These are phyloP conservation scores for Phaffia tasmanica DNA, from an alignment of 768 basidiomycete species.

Conservation along the genomic window DNA sequence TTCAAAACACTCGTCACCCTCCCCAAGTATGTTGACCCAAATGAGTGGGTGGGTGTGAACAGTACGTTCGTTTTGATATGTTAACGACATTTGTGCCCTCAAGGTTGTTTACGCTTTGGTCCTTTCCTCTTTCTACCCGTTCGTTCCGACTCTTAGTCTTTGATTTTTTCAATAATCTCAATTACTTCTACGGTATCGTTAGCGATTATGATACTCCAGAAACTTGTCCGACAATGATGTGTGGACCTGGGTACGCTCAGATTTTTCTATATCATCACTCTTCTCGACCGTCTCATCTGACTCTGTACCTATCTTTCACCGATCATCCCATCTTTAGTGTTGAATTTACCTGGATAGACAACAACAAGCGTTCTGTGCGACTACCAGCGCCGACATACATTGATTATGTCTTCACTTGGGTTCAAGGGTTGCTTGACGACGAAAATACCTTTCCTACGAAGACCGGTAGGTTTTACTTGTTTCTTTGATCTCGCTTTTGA, in stretches of 20 bases:
- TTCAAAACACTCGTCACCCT: conserved; percentile 97
- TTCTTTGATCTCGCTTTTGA: background rate
- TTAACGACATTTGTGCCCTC: background rate
- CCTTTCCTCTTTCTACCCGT: background rate
- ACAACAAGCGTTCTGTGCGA: conserved; percentile 73
- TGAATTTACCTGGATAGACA: conserved; percentile 90
- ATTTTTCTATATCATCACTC: background rate
- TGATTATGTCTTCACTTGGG: conserved; percentile 94
- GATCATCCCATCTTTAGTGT: conserved; percentile 46
- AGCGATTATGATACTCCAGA: conserved; percentile 86
- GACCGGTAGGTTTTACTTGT: conserved; percentile 50
- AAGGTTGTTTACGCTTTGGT: background rate
- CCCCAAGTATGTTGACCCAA: conserved; percentile 88
- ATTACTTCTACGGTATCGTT: conserved; percentile 90
- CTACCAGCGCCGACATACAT: conserved; percentile 92
- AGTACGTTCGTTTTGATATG: conserved; percentile 45
- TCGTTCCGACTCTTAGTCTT: conserved; percentile 52
- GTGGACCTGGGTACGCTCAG: conserved; percentile 60
- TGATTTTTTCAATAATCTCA: conserved; percentile 94
- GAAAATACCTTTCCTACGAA: conserved; percentile 91
- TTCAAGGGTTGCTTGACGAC: conserved; percentile 88
- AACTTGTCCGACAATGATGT: conserved; percentile 84
- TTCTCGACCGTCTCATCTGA: background rate
- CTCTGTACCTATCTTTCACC: background rate
- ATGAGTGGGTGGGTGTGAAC: conserved; percentile 95